Evolutionary conservation across 345 rosid genomes (phyloP).

Genomic region (Kernera saxatilis): DNA sequence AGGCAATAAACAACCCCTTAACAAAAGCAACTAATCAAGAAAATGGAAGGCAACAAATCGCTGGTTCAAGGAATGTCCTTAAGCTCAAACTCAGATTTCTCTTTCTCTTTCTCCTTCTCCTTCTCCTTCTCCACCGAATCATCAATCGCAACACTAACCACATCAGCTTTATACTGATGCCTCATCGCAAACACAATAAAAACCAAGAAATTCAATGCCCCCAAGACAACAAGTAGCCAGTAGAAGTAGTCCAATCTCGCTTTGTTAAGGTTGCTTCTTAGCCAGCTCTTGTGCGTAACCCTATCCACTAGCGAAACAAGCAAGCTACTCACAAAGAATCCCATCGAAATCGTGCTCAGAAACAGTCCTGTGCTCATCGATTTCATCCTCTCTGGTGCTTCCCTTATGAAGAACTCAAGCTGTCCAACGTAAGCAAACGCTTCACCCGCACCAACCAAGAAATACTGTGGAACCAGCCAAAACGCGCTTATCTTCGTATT

Average conservation of each 20-base stretch:
- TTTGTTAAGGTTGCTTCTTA: slow-evolving; percentile 55
- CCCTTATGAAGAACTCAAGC: slow-evolving; percentile 87
- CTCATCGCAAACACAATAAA: slow-evolving; percentile 49
- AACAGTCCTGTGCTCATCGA: slow-evolving; percentile 95
- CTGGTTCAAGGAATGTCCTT: slow-evolving; percentile 25
- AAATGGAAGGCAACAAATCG: neutral
- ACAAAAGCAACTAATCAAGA: neutral
- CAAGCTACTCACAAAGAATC: slow-evolving; percentile 78
- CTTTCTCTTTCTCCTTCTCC: slow-evolving; percentile 18
- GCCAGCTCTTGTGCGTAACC: slow-evolving; percentile 57
- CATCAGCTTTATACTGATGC: slow-evolving; percentile 68
- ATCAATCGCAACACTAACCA: slow-evolving; percentile 15
- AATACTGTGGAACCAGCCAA: slow-evolving; percentile 76
- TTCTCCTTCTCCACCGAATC: slow-evolving; percentile 33
- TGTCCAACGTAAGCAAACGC: slow-evolving; percentile 91
- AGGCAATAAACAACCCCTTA: slow-evolving; percentile 1
- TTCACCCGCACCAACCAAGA: slow-evolving; percentile 89
- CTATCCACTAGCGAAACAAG: slow-evolving; percentile 64
- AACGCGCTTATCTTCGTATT: slow-evolving; percentile 49
- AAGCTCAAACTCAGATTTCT: slow-evolving; percentile 29
- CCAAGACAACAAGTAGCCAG: slow-evolving; percentile 65
- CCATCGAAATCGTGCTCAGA: slow-evolving; percentile 78
- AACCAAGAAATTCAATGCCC: slow-evolving; percentile 54
- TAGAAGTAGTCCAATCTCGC: slow-evolving; percentile 67
- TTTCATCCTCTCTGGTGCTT: slow-evolving; percentile 89